Conservation (phyloP, 306 rosid species). For the Acacia acuminata region DNA sequence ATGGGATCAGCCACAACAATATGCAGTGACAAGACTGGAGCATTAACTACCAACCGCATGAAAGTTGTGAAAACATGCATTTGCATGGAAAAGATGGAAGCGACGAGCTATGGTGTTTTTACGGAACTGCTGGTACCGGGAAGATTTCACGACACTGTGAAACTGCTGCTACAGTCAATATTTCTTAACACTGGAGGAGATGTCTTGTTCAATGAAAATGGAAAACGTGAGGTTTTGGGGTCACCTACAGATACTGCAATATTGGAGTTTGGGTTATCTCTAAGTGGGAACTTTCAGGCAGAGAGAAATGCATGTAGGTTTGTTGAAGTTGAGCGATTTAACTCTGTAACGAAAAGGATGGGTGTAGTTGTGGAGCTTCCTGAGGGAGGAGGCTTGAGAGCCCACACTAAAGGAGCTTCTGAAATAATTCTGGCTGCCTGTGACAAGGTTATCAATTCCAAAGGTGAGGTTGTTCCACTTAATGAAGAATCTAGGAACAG, state of each 20-base stretch:
- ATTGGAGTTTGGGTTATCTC: constrained; percentile 78
- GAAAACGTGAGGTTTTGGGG: constrained; percentile 79
- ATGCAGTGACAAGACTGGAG: constrained; percentile 96
- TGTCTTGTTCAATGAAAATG: constrained; percentile 70
- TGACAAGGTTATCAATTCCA: constrained; percentile 74
- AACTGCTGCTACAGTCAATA: constrained; percentile 71
- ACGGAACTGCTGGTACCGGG: constrained; percentile 13
- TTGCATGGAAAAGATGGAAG: constrained; percentile 69
- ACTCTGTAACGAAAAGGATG: constrained; percentile 85
- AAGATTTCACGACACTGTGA: constrained; percentile 5
- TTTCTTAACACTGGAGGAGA: constrained; percentile 95
- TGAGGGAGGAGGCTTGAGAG: constrained; percentile 71
- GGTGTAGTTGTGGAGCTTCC: constrained; percentile 83
- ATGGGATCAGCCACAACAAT: constrained; percentile 98
- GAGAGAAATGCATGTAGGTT: constrained; percentile 64
- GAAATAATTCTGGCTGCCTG: constrained; percentile 86
- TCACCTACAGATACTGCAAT: constrained; percentile 90
- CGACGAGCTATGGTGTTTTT: constrained; percentile 36
- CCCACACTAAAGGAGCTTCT: constrained; percentile 94
- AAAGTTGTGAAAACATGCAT: constrained; percentile 93
- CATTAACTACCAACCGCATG: constrained; percentile 92
- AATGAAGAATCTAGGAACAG: constrained; percentile 63
- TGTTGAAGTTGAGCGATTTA: constrained; percentile 93
- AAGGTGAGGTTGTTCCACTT: constrained; percentile 79
- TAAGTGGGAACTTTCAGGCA: constrained; percentile 76